Evolutionary conservation across 495 filamentous ascomycete species (phyloP), one percentile per base, ranked within the genome.

Genomic region (Staphylotrichum tortipilum): DNA sequence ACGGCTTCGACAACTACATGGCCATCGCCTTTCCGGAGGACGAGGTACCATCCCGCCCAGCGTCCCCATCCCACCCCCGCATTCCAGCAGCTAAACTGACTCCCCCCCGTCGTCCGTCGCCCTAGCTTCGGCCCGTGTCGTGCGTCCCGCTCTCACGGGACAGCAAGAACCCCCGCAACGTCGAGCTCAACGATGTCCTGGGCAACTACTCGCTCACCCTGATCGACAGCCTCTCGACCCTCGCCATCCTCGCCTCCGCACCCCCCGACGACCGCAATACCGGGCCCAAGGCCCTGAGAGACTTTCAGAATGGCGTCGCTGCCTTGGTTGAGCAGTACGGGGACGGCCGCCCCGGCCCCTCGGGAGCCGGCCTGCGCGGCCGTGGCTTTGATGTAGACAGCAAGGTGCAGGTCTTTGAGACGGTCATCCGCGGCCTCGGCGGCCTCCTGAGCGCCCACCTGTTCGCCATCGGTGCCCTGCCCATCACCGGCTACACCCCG

Each of bases 341-440:
- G 15, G 89, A 94, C 67, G 89, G 86, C 3, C 80, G 76, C 7
- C 66, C 77, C 21, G 83, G 87, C 8, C 78, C 80, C 37, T 74
- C 74, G 19, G 88, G 85, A 31, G 73, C 78, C 58, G 90, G 90
- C 8, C 74, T 78, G 54, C 75, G 86, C 52, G 80, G 77, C n/a
- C 77, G 85, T 29, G 92, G 89, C 3, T 98, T 97, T 54, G 89
- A 98, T 68, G 73, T 96, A 34, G 91, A 98, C 66, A 94, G 89
- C 66, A 96, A 96, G 66, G 92, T 98, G 8, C 88, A 98, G 68
- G 88, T 98, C 29, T 98, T 98, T 62, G 92, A 98, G 67, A 95
- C 89, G 2, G 89, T 95, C 9, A 98, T 98, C 62, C 77, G 92
- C 54, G 90, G 90, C 23, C 77, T 98, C 43, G 92, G 94, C 15